phyloP scores from a whole-genome alignment of 1,139 yeast genomes.

The Yamadazyma dendronema region DNA sequence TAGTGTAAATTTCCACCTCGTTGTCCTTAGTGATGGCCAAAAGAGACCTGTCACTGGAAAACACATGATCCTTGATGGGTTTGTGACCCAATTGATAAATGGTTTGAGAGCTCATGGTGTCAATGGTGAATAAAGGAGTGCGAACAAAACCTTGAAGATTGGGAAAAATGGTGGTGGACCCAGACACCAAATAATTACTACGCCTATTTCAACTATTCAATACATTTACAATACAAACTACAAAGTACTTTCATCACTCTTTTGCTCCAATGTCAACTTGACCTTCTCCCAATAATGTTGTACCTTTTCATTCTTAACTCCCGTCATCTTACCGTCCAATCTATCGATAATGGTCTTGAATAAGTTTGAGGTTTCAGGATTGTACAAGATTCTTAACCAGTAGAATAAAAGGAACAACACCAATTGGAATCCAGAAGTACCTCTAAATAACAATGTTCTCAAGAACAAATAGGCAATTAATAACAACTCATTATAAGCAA shows the following conservation, averaged over 20 bases:
- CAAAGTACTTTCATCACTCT: constrained; percentile 8
- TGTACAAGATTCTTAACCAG: constrained; percentile 66
- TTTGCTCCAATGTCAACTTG: constrained; percentile 40
- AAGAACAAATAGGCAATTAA: constrained; percentile 51
- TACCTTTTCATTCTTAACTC: constrained; percentile 47
- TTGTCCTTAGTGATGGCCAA: constrained; percentile 83
- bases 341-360: constrained; percentile 39
- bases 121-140: too few relatives aligned
- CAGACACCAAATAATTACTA: too few relatives aligned
- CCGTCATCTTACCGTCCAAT: constrained; percentile 41
- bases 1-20: constrained; percentile 70
- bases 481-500: constrained; percentile 61
- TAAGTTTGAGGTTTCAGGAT: constrained; percentile 47
- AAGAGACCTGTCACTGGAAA: constrained; percentile 63
- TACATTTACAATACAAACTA: background rate
- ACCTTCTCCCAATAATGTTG: constrained; percentile 40
- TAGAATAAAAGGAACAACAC: constrained; percentile 55
- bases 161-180: too few relatives aligned
- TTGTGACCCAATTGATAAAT: constrained; percentile 70
- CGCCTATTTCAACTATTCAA: background rate
- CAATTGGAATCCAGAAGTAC: constrained; percentile 67
- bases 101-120: background rate
- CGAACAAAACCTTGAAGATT: too few relatives aligned
- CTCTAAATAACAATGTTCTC: constrained; percentile 62
- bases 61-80: constrained; percentile 90